These are phyloP conservation scores for Pichia sp. DNA, from an alignment of 1,139 yeast species.

Conservation along the genomic window DNA sequence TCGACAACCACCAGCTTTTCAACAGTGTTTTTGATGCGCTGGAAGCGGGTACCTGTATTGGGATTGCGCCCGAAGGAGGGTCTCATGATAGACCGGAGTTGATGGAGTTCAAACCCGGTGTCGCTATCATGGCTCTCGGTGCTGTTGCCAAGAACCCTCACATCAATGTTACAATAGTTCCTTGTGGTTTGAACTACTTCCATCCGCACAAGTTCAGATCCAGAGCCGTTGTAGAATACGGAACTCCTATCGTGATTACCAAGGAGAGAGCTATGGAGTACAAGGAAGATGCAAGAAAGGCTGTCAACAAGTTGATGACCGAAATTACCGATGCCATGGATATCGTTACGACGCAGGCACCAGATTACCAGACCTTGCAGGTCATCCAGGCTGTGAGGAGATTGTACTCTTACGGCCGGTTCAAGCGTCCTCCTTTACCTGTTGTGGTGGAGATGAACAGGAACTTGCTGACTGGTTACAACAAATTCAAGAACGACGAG, in stretches of 20 bases:
- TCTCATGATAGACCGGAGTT: slow-evolving; percentile 76
- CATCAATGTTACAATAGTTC: slow-evolving; percentile 57
- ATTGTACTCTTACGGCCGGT: slow-evolving; percentile 45
- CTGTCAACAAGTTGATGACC: slow-evolving; percentile 54
- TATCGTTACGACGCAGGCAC: slow-evolving; percentile 70
- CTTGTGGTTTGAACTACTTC: slow-evolving; percentile 75
- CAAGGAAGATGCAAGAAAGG: slow-evolving; percentile 49
- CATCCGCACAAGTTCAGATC: slow-evolving; percentile 74
- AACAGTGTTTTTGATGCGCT: slow-evolving; percentile 60
- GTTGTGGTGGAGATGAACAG: slow-evolving; percentile 70
- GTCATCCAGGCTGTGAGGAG: slow-evolving; percentile 75
- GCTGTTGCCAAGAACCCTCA: slow-evolving; percentile 57
- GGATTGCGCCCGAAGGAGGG: slow-evolving; percentile 79
- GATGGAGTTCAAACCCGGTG: slow-evolving; percentile 74
- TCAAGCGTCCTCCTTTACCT: slow-evolving; percentile 48
- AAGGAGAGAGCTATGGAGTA: slow-evolving; percentile 51
- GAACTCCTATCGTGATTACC: slow-evolving; percentile 59
- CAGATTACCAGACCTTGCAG: slow-evolving; percentile 71
- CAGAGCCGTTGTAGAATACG: slow-evolving; percentile 73
- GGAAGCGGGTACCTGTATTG: slow-evolving; percentile 53
- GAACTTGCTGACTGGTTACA: slow-evolving; percentile 60
- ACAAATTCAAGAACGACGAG: slow-evolving; percentile 55
- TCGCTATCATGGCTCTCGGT: slow-evolving; percentile 77
- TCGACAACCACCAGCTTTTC: slow-evolving; percentile 58
- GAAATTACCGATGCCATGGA: slow-evolving; percentile 53